These are phyloP conservation scores for Lipomyces lipofer DNA, from an alignment of 805 yeast genomes.

Conservation along the genomic window DNA sequence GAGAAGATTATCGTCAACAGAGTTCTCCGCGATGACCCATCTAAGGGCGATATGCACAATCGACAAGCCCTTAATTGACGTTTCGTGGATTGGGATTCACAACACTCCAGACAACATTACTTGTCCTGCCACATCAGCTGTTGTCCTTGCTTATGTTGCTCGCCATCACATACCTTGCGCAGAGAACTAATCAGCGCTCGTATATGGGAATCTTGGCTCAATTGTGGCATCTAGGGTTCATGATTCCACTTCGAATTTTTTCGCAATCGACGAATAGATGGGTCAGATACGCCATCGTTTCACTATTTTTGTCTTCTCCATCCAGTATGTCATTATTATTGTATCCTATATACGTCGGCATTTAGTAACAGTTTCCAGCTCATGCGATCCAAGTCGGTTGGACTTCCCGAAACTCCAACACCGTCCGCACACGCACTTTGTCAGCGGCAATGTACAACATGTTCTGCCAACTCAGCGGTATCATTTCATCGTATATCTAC, in stretches of 20 bases:
- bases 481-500: constrained; percentile 58
- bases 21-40: constrained; percentile 62
- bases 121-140: constrained; percentile 50
- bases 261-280: constrained; percentile 15
- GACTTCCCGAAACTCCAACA: constrained; percentile 60
- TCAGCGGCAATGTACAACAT: constrained; percentile 67
- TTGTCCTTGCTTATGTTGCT: constrained; percentile 37
- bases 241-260: constrained; percentile 32
- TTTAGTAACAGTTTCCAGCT: constrained; percentile 20
- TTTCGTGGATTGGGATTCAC: constrained; percentile 53
- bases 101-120: constrained; percentile 53
- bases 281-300: constrained; percentile 10
- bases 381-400: constrained; percentile 58
- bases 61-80: constrained; percentile 54
- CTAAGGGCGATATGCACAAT: constrained; percentile 65
- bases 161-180: constrained; percentile 38
- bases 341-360: neutral
- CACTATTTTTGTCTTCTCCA: constrained; percentile 39
- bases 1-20: constrained; percentile 59
- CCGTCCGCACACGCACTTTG: constrained; percentile 61
- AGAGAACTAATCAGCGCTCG: constrained; percentile 6
- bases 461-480: constrained; percentile 58
- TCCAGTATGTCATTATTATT: neutral
- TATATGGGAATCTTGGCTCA: constrained; percentile 3
- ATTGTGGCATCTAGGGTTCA: constrained; percentile 9